phyloP scores from a whole-genome alignment of 2,329 filamentous ascomycete species.

The Didymella pomorum region DNA sequence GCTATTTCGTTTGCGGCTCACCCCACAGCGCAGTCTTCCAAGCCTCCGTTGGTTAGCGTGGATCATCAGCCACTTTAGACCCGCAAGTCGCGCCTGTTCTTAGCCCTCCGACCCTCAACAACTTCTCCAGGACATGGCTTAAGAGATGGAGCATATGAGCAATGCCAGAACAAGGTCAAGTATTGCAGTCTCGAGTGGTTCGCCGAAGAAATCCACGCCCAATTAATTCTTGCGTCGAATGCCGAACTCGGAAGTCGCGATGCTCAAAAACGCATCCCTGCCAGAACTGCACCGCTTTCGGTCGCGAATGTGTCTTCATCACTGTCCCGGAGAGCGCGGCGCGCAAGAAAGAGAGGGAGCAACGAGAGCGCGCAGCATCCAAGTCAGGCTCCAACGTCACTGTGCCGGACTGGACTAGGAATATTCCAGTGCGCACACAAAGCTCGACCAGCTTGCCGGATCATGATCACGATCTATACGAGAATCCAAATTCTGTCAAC shows the following conservation, averaged over 20 bases:
- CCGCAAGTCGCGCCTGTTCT: conserved; percentile 13
- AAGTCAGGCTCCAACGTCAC: conserved; percentile 39
- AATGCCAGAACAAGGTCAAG: conserved; percentile 50
- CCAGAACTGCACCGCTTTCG: conserved; percentile 52
- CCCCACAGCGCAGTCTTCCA: conserved; percentile 13
- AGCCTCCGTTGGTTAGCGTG: conserved; percentile 11
- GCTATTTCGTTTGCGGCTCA: conserved; percentile 19
- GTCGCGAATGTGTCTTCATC: conserved; percentile 51
- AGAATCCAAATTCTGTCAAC: conserved; percentile 40
- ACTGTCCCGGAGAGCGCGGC: conserved; percentile 50
- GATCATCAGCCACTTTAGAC: conserved; percentile 19
- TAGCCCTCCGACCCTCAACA: conserved; percentile 20
- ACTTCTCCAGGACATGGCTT: conserved; percentile 39
- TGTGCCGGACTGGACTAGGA: conserved; percentile 48
- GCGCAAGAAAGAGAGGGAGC: conserved; percentile 49
- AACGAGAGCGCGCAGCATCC: conserved; percentile 36
- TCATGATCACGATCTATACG: conserved; percentile 36
- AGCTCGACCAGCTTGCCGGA: conserved; percentile 37
- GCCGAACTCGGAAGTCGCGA: conserved; percentile 49
- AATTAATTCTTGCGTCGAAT: conserved; percentile 52
- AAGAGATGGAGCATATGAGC: conserved; percentile 43
- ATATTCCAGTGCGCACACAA: conserved; percentile 46
- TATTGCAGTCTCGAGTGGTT: conserved; percentile 50
- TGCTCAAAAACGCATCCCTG: conserved; percentile 52
- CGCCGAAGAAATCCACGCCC: conserved; percentile 50